These are phyloP conservation scores for Neurospora crassa DNA, from an alignment of 2,329 filamentous ascomycete species.

Conservation along the genomic window DNA sequence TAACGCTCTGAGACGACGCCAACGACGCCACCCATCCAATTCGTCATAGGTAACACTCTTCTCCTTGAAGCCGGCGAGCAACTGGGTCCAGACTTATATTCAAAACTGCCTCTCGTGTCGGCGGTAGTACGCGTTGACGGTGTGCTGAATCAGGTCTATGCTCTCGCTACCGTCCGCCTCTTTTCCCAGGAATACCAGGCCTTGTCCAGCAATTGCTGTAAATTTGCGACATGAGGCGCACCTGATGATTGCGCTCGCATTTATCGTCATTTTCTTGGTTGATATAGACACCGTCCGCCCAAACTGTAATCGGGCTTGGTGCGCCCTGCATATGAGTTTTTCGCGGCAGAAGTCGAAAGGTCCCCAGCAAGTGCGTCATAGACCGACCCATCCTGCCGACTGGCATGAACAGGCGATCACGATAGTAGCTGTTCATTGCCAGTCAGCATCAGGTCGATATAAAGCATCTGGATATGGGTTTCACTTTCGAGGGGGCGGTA, in stretches of 20 bases:
- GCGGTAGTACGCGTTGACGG: too few relatives aligned
- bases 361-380: neutral
- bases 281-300: conserved; percentile 8
- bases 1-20: neutral
- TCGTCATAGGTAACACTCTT: too few relatives aligned
- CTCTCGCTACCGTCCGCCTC: neutral
- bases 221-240: conserved; percentile 2
- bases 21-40: neutral
- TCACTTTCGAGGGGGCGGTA: neutral
- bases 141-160: neutral
- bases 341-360: neutral
- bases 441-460: neutral
- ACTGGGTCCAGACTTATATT: too few relatives aligned
- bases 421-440: neutral
- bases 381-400: neutral
- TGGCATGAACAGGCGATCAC: neutral
- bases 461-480: neutral
- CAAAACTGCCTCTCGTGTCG: too few relatives aligned
- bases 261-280: neutral
- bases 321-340: neutral
- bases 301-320: neutral
- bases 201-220: neutral
- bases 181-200: neutral
- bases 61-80: too few relatives aligned
- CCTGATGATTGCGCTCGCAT: neutral